Percentiles rank a stretch among this genome's conserved stretches.
Evolutionary conservation across 768 basidiomycete species (phyloP).

Genomic region (Phaeolepiota aurea): DNA sequence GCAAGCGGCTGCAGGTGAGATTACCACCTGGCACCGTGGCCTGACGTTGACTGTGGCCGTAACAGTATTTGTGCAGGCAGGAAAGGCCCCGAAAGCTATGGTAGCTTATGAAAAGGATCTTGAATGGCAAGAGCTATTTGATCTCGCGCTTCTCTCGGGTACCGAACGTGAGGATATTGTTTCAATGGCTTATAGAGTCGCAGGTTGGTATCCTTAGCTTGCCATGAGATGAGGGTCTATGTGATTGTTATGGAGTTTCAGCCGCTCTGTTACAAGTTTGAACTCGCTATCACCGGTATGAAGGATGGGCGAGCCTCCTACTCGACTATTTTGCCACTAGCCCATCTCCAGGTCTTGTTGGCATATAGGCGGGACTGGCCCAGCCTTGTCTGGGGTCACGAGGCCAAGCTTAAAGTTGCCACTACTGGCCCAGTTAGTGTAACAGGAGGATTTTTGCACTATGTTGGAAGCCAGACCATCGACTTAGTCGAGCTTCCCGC

Average conservation of each 20-base stretch:
- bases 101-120: slow-evolving; percentile 80
- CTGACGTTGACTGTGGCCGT: too few species aligned
- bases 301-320: slow-evolving; percentile 37
- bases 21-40: too few species aligned
- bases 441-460: slow-evolving; percentile 38
- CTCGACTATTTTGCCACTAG: slow-evolving; percentile 24
- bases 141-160: slow-evolving; percentile 51
- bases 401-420: slow-evolving; percentile 32
- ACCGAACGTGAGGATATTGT: slow-evolving; percentile 46
- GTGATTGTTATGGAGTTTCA: slow-evolving; percentile 37
- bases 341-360: slow-evolving; percentile 35
- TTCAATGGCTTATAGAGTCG: slow-evolving; percentile 66
- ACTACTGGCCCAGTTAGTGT: slow-evolving; percentile 28
- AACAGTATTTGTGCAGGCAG: slow-evolving; percentile 71
- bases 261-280: slow-evolving; percentile 40
- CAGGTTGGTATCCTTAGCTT: slow-evolving; percentile 48
- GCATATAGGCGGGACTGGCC: slow-evolving; percentile 44
- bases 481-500: slow-evolving; percentile 43
- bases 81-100: slow-evolving; percentile 64
- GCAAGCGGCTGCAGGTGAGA: slow-evolving; percentile 74
- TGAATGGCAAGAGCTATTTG: slow-evolving; percentile 90
- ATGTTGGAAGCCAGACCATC: slow-evolving; percentile 31
- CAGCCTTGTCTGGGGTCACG: slow-evolving; percentile 36
- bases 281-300: slow-evolving; percentile 42
- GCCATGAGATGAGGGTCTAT: too few species aligned